Percentiles rank a stretch among this genome's conserved stretches.
Conservation (phyloP, 768 basidiomycete species). For the Pleurotus citrinopileatus region DNA sequence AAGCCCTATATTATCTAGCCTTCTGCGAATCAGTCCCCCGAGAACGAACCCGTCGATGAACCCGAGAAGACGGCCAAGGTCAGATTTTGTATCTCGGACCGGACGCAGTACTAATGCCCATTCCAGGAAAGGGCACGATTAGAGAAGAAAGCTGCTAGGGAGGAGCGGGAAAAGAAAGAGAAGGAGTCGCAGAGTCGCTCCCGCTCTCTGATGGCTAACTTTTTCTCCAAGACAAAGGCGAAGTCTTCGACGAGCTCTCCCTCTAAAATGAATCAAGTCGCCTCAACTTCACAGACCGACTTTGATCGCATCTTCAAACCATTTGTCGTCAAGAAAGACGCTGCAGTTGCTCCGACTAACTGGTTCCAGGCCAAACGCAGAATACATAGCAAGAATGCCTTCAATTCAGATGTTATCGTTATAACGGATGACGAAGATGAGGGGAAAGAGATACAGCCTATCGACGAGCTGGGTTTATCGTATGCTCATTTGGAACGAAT, state of each 20-base stretch:
- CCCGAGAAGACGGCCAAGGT: conserved; percentile 62
- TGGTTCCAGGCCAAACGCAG: conserved; percentile 48
- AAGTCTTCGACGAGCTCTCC: conserved; percentile 22
- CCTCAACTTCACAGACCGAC: conserved; percentile 48
- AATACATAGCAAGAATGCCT: conserved; percentile 16
- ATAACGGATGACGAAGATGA: conserved; percentile 50
- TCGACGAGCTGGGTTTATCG: no score
- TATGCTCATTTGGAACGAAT: conserved; percentile 29
- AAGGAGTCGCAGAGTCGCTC: conserved; percentile 72
- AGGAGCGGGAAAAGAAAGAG: conserved; percentile 69
- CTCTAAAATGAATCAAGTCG: conserved; percentile 25
- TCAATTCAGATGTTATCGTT: conserved; percentile 47
- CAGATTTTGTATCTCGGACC: neutral
- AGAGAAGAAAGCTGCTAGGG: conserved; percentile 67
- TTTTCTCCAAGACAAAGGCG: conserved; percentile 68
- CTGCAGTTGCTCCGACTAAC: conserved; percentile 68
- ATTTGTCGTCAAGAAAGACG: conserved; percentile 75
- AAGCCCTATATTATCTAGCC: neutral
- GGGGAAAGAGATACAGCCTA: conserved; percentile 11
- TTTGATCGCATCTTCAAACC: conserved; percentile 78
- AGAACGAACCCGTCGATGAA: conserved; percentile 27
- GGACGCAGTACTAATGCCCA: neutral
- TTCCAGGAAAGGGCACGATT: conserved; percentile 66
- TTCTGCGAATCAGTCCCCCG: neutral
- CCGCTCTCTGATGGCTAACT: conserved; percentile 70